phyloP scores from a whole-genome alignment of 768 basidiomycete genomes.

The Leccinum truebloodii region DNA sequence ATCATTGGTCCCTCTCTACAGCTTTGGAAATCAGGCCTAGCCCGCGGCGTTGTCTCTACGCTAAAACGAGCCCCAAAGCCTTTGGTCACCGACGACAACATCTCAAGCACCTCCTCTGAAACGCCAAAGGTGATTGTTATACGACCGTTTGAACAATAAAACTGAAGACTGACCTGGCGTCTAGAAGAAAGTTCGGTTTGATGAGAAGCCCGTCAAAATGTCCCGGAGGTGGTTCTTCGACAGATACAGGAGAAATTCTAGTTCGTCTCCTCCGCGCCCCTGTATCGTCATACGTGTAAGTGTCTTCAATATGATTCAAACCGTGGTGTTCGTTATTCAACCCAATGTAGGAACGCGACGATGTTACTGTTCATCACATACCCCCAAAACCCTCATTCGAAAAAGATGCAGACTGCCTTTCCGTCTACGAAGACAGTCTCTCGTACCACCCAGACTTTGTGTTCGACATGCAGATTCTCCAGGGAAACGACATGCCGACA shows the following conservation, averaged over 20 bases:
- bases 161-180: slow-evolving; percentile 3
- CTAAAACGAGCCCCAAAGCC: slow-evolving; percentile 15
- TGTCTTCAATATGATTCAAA: neutral
- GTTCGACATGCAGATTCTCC: slow-evolving; percentile 21
- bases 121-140: slow-evolving; percentile 20
- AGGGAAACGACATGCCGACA: slow-evolving; percentile 14
- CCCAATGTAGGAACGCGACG: slow-evolving; percentile 15
- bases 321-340: slow-evolving; percentile 1
- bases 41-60: slow-evolving; percentile 3
- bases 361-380: neutral
- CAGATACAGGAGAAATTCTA: slow-evolving; percentile 11
- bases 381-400: slow-evolving; percentile 2
- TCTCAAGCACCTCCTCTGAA: slow-evolving; percentile 10
- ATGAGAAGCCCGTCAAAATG: slow-evolving; percentile 28
- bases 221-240: slow-evolving; percentile 21
- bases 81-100: slow-evolving; percentile 1
- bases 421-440: slow-evolving; percentile 33
- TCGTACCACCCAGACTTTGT: slow-evolving; percentile 21
- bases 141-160: neutral
- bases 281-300: slow-evolving; percentile 31
- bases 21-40: slow-evolving; percentile 21
- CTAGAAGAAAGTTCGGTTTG: slow-evolving; percentile 29
- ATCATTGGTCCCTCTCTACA: slow-evolving; percentile 26
- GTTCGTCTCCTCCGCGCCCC: slow-evolving; percentile 25
- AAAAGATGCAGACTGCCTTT: slow-evolving; percentile 22